Base-by-base conservation (phyloP, 1,284 basidiomycete genomes). In the Cerrena zonata region DNA sequence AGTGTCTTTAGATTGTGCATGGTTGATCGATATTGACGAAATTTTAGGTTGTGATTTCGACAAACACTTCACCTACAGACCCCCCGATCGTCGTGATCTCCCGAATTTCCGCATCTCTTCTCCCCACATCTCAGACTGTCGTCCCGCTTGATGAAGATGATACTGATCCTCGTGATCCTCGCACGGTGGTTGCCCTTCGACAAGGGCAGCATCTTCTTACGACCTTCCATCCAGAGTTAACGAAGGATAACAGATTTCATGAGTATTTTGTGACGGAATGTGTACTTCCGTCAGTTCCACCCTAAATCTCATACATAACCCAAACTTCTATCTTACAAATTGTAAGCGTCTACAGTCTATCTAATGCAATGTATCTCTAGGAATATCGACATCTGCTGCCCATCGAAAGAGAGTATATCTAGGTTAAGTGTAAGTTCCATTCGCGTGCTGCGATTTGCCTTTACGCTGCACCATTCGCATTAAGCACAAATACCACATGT, bases 211-310 rank as follows among this genome's bases (percentile, higher is more conserved):
- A 94, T 63, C 73, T 98, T 47, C 77, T 94, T 25, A 95, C 94
- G 2, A 91, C 86, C 2, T 98, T 98, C 73, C 95, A 98, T 64
- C 95, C 95, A 0, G 95, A 98, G 69, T 73, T 98, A 41, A 95
- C 91, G 15, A 77, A 78, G 36, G 95, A 99, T 65, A 73, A 80
- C 51, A 80, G 95, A 30, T 89, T 97, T 62, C 94, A 97, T 65
- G 86, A 94, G 56, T 92, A 88, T 62, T 94, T 92, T 60, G 73
- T 93, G 27, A 73, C 73, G 48, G 73, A 81, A 58, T 88, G 84
- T 58, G 83, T 89, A 10, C 49, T 77, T n/a, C 66, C 68, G 1
- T 63, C 65, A 2, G 44, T 69, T 23, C 19, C 18, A 40, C 19
- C 30, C 30, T 34, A 34, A 15, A 34, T n/a, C n/a, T n/a, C n/a